Percentiles rank a stretch among this genome's conserved stretches.
Evolutionary conservation across 495 filamentous ascomycete genomes (phyloP).

Genomic region (Pseudoneurospora amorphoporcata): DNA sequence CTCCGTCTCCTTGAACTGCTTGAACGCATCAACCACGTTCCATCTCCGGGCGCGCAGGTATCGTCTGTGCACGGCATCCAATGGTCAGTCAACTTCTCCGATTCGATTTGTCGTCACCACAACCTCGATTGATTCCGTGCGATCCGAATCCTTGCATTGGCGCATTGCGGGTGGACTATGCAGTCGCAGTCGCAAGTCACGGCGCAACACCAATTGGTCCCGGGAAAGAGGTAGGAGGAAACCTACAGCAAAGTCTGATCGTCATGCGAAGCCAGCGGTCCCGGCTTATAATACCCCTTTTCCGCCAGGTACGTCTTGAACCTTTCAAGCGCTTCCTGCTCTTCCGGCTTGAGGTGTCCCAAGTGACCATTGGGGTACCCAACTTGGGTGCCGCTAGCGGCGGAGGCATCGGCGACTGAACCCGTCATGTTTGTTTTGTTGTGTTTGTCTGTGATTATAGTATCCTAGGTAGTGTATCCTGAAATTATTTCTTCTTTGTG

Average conservation of each 20-base stretch:
- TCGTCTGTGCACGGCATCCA: constrained; percentile 40
- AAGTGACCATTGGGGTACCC: constrained; percentile 58
- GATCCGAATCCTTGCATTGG: not conserved
- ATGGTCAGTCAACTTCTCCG: not conserved
- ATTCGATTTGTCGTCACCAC: not conserved
- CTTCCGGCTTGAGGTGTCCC: constrained; percentile 57
- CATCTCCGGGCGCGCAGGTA: constrained; percentile 73
- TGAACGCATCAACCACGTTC: constrained; percentile 60
- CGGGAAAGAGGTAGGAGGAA: not conserved
- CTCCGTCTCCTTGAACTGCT: constrained; percentile 81
- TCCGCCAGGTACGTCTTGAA: constrained; percentile 60
- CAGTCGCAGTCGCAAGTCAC: not conserved
- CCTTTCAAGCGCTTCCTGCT: constrained; percentile 50
- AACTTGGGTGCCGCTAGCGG: constrained; percentile 29
- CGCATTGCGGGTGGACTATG: not conserved
- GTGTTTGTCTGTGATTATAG: not conserved
- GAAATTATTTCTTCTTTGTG: not conserved
- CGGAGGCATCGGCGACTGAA: not conserved
- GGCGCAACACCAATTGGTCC: not conserved
- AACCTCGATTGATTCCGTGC: not conserved
- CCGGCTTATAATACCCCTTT: constrained; percentile 54
- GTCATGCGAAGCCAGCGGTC: constrained; percentile 52
- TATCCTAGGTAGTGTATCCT: not conserved
- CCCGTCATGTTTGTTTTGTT: constrained; percentile 2
- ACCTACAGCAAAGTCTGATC: constrained; percentile 74